Base-by-base conservation (phyloP, 2,329 filamentous ascomycete genomes). In the Claviceps digitariae region DNA sequence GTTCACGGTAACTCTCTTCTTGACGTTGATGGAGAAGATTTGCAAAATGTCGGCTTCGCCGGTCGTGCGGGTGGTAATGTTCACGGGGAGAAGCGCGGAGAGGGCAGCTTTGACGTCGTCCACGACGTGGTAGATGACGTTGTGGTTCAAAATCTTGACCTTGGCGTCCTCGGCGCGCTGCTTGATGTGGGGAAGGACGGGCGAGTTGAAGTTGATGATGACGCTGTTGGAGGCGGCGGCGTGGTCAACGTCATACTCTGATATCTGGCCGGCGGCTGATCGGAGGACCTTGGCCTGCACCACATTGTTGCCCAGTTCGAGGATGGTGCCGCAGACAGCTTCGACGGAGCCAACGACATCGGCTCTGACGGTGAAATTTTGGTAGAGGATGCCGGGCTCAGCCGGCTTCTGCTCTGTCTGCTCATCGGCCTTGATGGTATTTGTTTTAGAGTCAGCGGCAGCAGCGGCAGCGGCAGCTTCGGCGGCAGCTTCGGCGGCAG, bases 291-390 rank as follows among this genome's bases (percentile, higher is more conserved):
- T 81, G 15, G 90, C 79, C 34, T 75, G 79, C 41, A 96, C 84
- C 65, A 97, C 89, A 60, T 89, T 83, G 70, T 86, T 95, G 57
- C 90, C 90, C 57, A 96, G 75, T 55, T 84, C 81, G 56, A 82
- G 73, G 55, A 98, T 77, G 9, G 85, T 84, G 49, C 87, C 84
- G 56, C 83, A 76, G 2, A 97, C 86, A 2, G 93, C 93, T 72
- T 98, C 93, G 0, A 90, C 90, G 0, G 91, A 97, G 40, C 93
- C 93, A 56, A 86, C 87, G 20, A 97, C 93, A 62, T 98, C 93
- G 52, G 84, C 90, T 69, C 94, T 95, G 71, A 98, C 76, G 55
- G 93, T 81, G 68, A 97, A 93, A 61, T 86, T 86, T 48, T 95
- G 77, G 17, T 77, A 71, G 50, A 74, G 73, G 8, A 76, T 68